phyloP scores from a whole-genome alignment of 495 filamentous ascomycete species.

The Hypoxylon fuscum region DNA sequence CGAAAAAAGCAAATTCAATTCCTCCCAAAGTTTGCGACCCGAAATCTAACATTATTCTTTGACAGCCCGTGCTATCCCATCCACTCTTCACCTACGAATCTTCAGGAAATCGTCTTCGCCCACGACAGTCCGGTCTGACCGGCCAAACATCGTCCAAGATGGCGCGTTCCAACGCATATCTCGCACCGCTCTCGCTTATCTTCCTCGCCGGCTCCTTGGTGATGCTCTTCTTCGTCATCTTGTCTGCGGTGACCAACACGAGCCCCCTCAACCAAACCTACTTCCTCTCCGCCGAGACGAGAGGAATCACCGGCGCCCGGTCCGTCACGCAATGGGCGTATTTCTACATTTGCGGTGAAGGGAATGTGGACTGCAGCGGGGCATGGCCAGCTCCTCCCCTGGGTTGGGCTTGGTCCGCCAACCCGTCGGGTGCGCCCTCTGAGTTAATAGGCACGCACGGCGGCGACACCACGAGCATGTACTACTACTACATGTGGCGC shows the following conservation, averaged over 20 bases:
- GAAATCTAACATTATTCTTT: constrained; percentile 19
- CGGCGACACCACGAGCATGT: constrained; percentile 56
- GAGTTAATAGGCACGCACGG: constrained; percentile 55
- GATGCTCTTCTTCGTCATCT: constrained; percentile 81
- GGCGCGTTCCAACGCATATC: constrained; percentile 38
- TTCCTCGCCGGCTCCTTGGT: constrained; percentile 78
- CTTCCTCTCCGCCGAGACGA: constrained; percentile 81
- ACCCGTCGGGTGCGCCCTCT: constrained; percentile 50
- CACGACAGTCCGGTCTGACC: background rate
- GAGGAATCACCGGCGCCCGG: constrained; percentile 71
- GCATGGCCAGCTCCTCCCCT: constrained; percentile 56
- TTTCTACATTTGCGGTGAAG: constrained; percentile 71
- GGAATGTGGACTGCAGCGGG: constrained; percentile 53
- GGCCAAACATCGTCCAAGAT: constrained; percentile 18
- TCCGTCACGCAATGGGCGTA: constrained; percentile 83
- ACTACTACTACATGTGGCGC: constrained; percentile 66
- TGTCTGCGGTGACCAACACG: constrained; percentile 69
- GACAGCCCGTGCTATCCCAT: background rate
- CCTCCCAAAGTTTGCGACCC: constrained; percentile 7
- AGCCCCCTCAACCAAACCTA: constrained; percentile 77
- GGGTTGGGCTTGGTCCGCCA: constrained; percentile 59
- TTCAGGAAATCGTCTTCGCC: background rate
- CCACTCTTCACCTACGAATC: background rate
- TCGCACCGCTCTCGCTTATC: constrained; percentile 69
- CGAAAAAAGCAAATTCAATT: constrained; percentile 6